phyloP scores from a whole-genome alignment of 2,329 filamentous ascomycete species.

The Podosphaera xanthii region DNA sequence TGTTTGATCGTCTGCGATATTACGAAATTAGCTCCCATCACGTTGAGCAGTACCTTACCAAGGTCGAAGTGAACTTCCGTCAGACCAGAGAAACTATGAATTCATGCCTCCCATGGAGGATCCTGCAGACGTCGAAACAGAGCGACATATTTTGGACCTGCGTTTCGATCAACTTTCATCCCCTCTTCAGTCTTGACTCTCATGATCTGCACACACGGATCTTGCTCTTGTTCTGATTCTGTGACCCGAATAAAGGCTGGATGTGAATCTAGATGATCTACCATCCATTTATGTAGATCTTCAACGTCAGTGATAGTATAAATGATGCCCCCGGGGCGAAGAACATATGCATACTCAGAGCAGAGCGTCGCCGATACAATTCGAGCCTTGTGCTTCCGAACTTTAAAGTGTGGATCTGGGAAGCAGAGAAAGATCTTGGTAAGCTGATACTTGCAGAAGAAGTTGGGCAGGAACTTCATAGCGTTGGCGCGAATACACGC shows the following conservation, averaged over 20 bases:
- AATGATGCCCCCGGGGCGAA: constrained; percentile 62
- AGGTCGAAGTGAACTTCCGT: no score
- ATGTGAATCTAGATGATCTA: constrained; percentile 58
- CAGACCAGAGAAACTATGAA: background rate
- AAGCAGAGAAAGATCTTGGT: constrained; percentile 94
- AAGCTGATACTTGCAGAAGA: constrained; percentile 64
- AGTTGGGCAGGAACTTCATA: constrained; percentile 99
- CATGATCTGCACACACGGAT: constrained; percentile 56
- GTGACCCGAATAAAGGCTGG: constrained; percentile 56
- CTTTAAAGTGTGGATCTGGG: constrained; percentile 94
- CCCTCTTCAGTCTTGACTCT: constrained; percentile 78
- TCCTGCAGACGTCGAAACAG: constrained; percentile 54
- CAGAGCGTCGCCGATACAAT: constrained; percentile 78
- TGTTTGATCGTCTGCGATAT: no score
- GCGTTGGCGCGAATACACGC: constrained; percentile 78
- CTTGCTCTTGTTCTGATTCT: constrained; percentile 41
- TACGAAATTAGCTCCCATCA: no score
- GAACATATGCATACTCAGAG: constrained; percentile 77
- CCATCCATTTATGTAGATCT: constrained; percentile 85
- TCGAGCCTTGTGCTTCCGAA: constrained; percentile 85
- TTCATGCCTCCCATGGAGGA: constrained; percentile 28
- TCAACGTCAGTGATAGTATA: constrained; percentile 98
- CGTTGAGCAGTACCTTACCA: no score
- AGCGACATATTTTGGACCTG: constrained; percentile 76
- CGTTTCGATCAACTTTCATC: constrained; percentile 84